A percentile compares a stretch with the other conserved stretches of the same genome.
These are phyloP conservation scores for Musa itinerans DNA, from an alignment of 176 grass and related monocot genomes.

Conservation along the genomic window DNA sequence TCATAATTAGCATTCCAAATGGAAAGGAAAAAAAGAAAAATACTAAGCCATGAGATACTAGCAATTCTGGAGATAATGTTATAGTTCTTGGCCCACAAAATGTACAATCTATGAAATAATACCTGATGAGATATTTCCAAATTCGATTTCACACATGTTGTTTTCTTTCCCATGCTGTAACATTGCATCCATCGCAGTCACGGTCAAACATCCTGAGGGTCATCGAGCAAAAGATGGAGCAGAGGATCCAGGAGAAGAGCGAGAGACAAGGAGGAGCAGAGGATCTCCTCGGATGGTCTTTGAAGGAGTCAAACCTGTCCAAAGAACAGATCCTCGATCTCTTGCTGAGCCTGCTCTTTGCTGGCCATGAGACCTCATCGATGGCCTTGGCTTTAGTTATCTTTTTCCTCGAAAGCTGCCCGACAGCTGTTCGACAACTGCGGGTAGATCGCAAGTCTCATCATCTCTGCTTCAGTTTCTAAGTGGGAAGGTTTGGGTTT, in stretches of 20 bases:
- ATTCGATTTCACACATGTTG: not conserved
- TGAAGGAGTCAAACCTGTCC: slow-evolving; percentile 56
- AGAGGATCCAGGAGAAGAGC: slow-evolving; percentile 34
- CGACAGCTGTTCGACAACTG: slow-evolving; percentile 51
- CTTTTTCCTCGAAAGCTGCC: slow-evolving; percentile 85
- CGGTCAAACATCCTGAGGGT: slow-evolving; percentile 62
- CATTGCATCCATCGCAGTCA: slow-evolving; percentile 28
- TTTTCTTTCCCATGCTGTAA: not conserved
- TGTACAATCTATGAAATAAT: too few species aligned
- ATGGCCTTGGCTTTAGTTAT: slow-evolving; percentile 74
- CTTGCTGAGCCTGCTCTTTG: slow-evolving; percentile 83
- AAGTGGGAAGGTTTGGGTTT: not conserved
- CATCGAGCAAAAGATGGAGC: slow-evolving; percentile 82
- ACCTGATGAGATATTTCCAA: not conserved
- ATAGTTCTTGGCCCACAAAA: not conserved
- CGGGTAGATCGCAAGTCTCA: slow-evolving; percentile 28
- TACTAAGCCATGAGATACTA: not conserved
- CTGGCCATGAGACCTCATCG: slow-evolving; percentile 89
- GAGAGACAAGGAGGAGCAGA: slow-evolving; percentile 42
- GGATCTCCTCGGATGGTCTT: slow-evolving; percentile 82
- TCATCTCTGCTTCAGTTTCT: not conserved
- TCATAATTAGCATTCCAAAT: too few species aligned
- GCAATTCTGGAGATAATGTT: not conserved
- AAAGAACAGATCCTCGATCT: slow-evolving; percentile 95
- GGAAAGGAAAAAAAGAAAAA: too few species aligned